Base-by-base conservation (phyloP, 2,329 filamentous ascomycete species). In the Scedosporium apiospermum region DNA sequence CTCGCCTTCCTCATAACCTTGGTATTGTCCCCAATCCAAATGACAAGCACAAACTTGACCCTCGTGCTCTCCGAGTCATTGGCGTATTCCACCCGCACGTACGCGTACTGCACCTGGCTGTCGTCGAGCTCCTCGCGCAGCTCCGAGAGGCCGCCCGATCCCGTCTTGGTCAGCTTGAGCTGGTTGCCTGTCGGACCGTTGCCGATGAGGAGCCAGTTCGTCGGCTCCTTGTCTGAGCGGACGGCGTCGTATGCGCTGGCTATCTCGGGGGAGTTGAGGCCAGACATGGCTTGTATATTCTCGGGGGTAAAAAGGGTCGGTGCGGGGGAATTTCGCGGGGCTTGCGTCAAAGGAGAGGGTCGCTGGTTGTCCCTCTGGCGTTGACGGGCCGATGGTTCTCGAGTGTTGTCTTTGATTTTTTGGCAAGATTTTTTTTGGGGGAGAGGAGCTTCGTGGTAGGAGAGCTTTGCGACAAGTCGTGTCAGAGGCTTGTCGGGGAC, bases 1-100 rank as follows among this genome's bases (percentile, higher is more conserved):
- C 86, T 80, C 9, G 86, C 87, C 73, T 88, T 88, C 67, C 86
- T 81, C 87, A 89, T 89, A 63, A 88, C 81, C 74, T 83, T 84
- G 1, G 85, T 86, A 64, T 75, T 71, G 72, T 82, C 78, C 71
- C 87, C 87, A 72, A 88, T 88, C 87, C 87, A 90, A 66, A 88
- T 80, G 38, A 89, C 75, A 58, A 90, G 78, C 58, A 78, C 81
- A 70, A 89, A 89, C 76, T 90, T 90, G 70, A 88, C 82, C 44
- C 87, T 78, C 70, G 77, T 86, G 74, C 80, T 84, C 77, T 90
- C 87, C 66, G 83, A 83, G 72, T 90, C 87, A 76, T 89, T 89
- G 71, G 86, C 86, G 72, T 89, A 85, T 76, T 88, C 85, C 71
- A 88, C 77, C 34, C 85, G 82, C 67, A 78, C 82, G 75, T 88